These are phyloP conservation scores for Salicornia ramosissima DNA, from an alignment of 148 eudicot species.

Conservation along the genomic window DNA sequence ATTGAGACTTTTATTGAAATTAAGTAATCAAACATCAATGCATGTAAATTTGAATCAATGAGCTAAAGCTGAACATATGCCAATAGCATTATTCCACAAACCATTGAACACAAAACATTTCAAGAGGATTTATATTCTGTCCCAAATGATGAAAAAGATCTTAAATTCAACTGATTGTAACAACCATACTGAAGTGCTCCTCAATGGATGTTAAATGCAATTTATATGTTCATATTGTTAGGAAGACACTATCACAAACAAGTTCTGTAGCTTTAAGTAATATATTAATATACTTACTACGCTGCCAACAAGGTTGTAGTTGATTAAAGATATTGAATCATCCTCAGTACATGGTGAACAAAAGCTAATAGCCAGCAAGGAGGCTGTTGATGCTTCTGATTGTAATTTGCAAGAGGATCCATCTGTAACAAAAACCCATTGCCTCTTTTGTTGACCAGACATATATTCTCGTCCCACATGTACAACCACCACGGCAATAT, in stretches of 20 bases:
- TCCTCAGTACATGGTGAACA: constrained; percentile 42
- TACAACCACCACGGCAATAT: constrained; percentile 65
- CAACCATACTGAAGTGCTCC: background rate
- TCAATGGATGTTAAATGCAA: background rate
- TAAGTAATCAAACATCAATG: background rate
- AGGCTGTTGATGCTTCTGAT: constrained; percentile 30
- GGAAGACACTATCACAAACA: background rate
- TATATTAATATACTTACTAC: constrained; percentile 55
- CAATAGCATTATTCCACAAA: background rate
- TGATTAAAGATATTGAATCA: constrained; percentile 55
- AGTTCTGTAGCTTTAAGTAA: background rate
- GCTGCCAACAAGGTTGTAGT: constrained; percentile 67
- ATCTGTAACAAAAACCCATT: constrained; percentile 94
- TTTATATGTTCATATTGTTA: constrained; percentile 2
- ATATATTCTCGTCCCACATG: constrained; percentile 69
- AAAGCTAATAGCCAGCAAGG: constrained; percentile 82
- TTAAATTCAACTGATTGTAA: background rate
- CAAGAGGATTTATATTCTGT: background rate
- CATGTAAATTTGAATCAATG: background rate
- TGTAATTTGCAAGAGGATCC: constrained; percentile 44
- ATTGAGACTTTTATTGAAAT: too few relatives aligned
- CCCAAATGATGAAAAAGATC: background rate
- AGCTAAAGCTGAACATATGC: background rate
- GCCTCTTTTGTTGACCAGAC: constrained; percentile 58
- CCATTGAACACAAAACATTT: background rate